These are phyloP conservation scores for Candida odintsovae DNA, from an alignment of 805 yeast genomes.

Conservation along the genomic window DNA sequence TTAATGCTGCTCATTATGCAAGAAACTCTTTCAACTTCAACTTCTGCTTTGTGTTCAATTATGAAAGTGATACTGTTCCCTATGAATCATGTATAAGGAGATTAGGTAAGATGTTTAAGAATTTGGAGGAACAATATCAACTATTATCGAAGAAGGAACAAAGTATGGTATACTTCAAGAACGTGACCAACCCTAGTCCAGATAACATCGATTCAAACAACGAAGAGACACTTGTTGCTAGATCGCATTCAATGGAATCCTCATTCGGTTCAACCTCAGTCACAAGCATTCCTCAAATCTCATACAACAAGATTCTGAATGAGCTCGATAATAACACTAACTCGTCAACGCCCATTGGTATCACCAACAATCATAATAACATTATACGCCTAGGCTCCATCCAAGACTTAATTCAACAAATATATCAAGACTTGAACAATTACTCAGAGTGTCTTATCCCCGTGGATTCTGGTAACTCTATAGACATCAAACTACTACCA, in stretches of 20 bases:
- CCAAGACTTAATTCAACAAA: constrained; percentile 76
- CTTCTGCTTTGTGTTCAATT: constrained; percentile 85
- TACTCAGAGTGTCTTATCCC: constrained; percentile 96
- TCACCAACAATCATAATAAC: constrained; percentile 14
- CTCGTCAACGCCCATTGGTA: constrained; percentile 23
- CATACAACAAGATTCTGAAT: constrained; percentile 24
- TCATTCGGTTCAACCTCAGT: constrained; percentile 1
- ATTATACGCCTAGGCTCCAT: constrained; percentile 39
- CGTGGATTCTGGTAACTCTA: constrained; percentile 80
- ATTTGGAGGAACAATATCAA: constrained; percentile 83
- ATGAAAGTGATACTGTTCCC: constrained; percentile 74
- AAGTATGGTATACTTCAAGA: constrained; percentile 31
- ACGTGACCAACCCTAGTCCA: constrained; percentile 2
- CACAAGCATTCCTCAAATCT: constrained; percentile 9
- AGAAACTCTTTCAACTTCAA: constrained; percentile 92
- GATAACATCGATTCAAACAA: constrained; percentile 1
- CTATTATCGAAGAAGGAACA: constrained; percentile 54
- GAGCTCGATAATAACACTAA: constrained; percentile 21
- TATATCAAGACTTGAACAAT: constrained; percentile 90
- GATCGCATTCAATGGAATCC: constrained; percentile 19
- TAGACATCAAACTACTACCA: constrained; percentile 93
- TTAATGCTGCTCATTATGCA: constrained; percentile 68
- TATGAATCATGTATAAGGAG: constrained; percentile 82
- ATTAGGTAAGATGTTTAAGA: constrained; percentile 82
- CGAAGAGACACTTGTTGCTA: constrained; percentile 8